phyloP scores from a whole-genome alignment of 352 stramenopile genomes.

The Pythium sp. region DNA sequence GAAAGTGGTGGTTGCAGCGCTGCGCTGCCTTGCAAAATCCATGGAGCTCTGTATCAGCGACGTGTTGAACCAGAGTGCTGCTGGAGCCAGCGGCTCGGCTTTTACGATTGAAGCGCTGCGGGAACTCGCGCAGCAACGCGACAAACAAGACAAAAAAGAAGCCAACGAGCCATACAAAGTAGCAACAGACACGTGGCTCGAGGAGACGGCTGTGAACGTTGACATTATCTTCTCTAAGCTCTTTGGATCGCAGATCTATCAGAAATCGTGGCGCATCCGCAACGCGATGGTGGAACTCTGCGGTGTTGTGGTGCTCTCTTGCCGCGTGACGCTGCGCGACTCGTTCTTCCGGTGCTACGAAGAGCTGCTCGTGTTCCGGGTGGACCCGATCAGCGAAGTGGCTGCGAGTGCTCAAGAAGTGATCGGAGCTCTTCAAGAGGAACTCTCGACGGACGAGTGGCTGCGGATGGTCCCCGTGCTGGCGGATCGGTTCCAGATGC shows the following conservation, averaged over 20 bases:
- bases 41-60: conserved; percentile 41
- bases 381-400: conserved; percentile 46
- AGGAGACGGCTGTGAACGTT: conserved; percentile 52
- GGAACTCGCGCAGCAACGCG: conserved; percentile 7
- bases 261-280: conserved; percentile 63
- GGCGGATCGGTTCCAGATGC: conserved; percentile 63
- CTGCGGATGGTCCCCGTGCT: conserved; percentile 60
- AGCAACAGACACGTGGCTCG: conserved; percentile 44
- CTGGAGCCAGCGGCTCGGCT: not conserved
- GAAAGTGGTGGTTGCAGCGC: conserved; percentile 54
- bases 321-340: conserved; percentile 37
- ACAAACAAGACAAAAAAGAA: not conserved
- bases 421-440: conserved; percentile 19
- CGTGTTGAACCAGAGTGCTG: conserved; percentile 10
- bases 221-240: conserved; percentile 61
- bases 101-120: conserved; percentile 21
- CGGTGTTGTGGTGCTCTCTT: conserved; percentile 46
- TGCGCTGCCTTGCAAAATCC: conserved; percentile 43
- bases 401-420: conserved; percentile 14
- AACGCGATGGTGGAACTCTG: conserved; percentile 62
- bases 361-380: conserved; percentile 66
- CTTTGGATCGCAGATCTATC: conserved; percentile 35
- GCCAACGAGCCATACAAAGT: not conserved
- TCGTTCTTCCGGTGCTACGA: conserved; percentile 81
- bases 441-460: conserved; percentile 46